Evolutionary conservation across 805 yeast species (phyloP).

Genomic region (Zygotorulaspora danielsina): DNA sequence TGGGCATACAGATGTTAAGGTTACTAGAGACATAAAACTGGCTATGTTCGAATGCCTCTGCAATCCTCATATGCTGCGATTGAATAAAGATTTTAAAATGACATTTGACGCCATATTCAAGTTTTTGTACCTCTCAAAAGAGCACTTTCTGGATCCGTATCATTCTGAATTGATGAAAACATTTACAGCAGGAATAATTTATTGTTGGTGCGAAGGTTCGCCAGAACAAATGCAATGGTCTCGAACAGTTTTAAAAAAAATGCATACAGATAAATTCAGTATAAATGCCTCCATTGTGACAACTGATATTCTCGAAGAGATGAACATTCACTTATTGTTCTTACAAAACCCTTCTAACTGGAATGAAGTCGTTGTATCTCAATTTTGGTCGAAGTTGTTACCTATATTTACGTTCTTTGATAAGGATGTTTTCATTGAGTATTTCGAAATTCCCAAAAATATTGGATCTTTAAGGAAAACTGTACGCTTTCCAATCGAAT

Average conservation of each 20-base stretch:
- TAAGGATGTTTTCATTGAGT: conserved; percentile 23
- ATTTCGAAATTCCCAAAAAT: conserved; percentile 31
- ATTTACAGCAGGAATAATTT: conserved; percentile 49
- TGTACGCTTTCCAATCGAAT: conserved; percentile 29
- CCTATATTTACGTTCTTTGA: conserved; percentile 31
- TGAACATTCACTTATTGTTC: conserved; percentile 45
- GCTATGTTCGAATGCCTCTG: conserved; percentile 46
- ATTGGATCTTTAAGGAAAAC: conserved; percentile 30
- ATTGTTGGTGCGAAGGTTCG: conserved; percentile 52
- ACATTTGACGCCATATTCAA: conserved; percentile 39
- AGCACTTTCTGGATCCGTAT: conserved; percentile 25
- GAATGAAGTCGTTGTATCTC: conserved; percentile 33
- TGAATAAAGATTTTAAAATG: conserved; percentile 35
- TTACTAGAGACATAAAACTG: conserved; percentile 25
- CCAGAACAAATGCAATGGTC: conserved; percentile 49
- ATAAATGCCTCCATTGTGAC: conserved; percentile 26
- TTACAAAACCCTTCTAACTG: conserved; percentile 53
- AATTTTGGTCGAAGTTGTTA: conserved; percentile 33
- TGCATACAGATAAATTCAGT: conserved; percentile 16
- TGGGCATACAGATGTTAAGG: conserved; percentile 20
- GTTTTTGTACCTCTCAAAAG: conserved; percentile 29
- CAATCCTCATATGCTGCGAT: conserved; percentile 49
- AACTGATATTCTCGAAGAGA: conserved; percentile 51
- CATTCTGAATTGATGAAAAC: conserved; percentile 15
- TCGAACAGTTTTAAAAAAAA: conserved; percentile 28